Base-by-base conservation (phyloP, 2,329 filamentous ascomycete species). In the Trichoderma guizhouense region DNA sequence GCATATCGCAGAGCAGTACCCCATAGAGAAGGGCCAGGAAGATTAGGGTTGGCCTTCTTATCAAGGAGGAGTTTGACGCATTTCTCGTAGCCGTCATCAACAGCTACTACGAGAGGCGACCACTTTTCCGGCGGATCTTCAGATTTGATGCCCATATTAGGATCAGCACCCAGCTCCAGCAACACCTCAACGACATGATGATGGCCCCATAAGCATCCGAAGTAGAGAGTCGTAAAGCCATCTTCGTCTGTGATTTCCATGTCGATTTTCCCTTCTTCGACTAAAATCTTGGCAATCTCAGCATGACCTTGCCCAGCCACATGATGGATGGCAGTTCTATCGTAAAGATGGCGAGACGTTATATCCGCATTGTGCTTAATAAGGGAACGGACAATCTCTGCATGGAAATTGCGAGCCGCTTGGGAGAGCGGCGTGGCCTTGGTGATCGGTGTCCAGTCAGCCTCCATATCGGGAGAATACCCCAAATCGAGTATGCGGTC, bases 21-120 rank as follows among this genome's bases (percentile, higher is more conserved):
- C 34, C n/a, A 53, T 11, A 15, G 18, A 5, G 53, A 53, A 18
- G 66, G 61, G 8, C 71, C 66, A 18, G 58, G 53, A 34, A 72
- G 28, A 34, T 72, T 72, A 11, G 66, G 71, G 26, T 70, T 43
- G 24, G 71, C 71, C 3, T 70, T 66, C 9, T 70, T 69, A 8
- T 72, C 67, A 18, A 72, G 71, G 6, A 76, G 71, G 15, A 71
- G 63, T 47, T 70, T 71, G 11, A 75, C 72, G n/a, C 58, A 72
- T 24, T 65, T 67, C 34, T 73, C 55, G 36, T 64, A 73, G 28
- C 72, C 72, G 18, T 72, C 72, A 26, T 73, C 72, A 53, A 60
- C 24, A 7, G 72, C 69, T 14, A 55, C 72, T 4, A 53, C 30
- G n/a, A 73, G 72, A 11, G 72, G 72, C 32, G 72, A 72, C 72